A percentile compares a stretch with the other conserved stretches of the same genome.
Evolutionary conservation across 228 moss, liverwort and hornwort genomes (phyloP).

Genomic region (Sphagnum fallax): DNA sequence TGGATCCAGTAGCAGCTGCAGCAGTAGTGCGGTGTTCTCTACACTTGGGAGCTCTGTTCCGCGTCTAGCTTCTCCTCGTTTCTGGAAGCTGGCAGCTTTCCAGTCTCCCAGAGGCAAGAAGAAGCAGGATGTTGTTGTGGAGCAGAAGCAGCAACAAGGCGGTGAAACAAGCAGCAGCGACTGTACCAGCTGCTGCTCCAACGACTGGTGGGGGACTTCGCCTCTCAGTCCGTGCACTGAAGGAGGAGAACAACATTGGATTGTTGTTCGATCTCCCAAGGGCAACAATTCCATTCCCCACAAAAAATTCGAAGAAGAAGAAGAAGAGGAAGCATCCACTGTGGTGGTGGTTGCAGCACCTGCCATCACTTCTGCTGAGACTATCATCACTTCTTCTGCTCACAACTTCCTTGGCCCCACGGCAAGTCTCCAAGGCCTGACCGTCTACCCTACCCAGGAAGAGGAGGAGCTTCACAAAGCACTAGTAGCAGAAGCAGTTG

Average conservation of each 20-base stretch:
- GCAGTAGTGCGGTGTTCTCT: not conserved
- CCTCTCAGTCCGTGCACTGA: slow-evolving; percentile 23
- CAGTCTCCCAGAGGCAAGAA: slow-evolving; percentile 4
- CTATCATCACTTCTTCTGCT: too few species aligned
- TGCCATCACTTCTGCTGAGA: too few species aligned
- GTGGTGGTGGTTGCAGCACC: too few species aligned
- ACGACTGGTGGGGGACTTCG: slow-evolving; percentile 31
- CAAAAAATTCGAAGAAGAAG: too few species aligned
- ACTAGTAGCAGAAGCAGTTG: too few species aligned
- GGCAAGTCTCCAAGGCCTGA: too few species aligned
- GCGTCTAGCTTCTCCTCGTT: slow-evolving; percentile 18
- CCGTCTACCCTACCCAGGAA: too few species aligned
- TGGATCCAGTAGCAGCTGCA: not conserved
- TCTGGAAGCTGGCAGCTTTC: slow-evolving; percentile 4
- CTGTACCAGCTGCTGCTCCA: too few species aligned
- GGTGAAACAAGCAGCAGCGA: slow-evolving; percentile 1
- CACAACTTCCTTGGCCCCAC: too few species aligned
- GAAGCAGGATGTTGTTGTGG: not conserved
- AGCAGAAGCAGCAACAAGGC: not conserved
- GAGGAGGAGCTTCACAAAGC: too few species aligned
- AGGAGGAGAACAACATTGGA: slow-evolving; percentile 20
- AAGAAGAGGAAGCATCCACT: too few species aligned
- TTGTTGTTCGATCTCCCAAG: slow-evolving; percentile 45
- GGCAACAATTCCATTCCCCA: not conserved
- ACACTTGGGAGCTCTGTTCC: slow-evolving; percentile 36